Base-by-base conservation (phyloP, 345 rosid species). In the Murraya paniculata region DNA sequence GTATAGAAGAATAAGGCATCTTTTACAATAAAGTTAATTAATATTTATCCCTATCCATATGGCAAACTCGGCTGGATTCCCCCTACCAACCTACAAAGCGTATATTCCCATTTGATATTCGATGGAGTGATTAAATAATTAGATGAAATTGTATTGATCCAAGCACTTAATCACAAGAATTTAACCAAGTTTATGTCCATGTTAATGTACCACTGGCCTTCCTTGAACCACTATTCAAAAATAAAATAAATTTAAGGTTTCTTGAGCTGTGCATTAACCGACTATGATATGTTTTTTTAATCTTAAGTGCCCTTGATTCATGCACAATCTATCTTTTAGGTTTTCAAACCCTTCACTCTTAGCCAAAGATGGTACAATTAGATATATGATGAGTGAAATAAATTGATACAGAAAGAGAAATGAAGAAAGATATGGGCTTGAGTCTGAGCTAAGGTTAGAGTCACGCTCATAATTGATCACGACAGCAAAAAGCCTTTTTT, bases 241-340 rank as follows among this genome's bases (percentile, higher is more conserved):
- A 39, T 35, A 11, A 18, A 57, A 31, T 28, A 27, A 39, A 10
- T 13, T 25, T 64, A 70, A 64, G 76, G 76, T 76, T 70, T 64
- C 77, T 80, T 80, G 77, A 80, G 83, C 83, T 71, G 72, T 80
- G 83, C 83, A 57, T 35, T 14, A 56, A 64, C 72, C 16, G 53
- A 70, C 60, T 76, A 9, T 22, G 3, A 5, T 18, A 70, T 35
- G 61, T 64, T 75, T 74, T 22, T 78, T 71, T 45, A 68, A 38
- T 50, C n/a, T 31, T 72, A 55, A 38, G 28, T 64, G 60, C 59
- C 79, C 73, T 64, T 30, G 73, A 76, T 81, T 76, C 67, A 76
- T 55, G 77, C 80, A 71, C 68, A 30, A 25, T 53, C 7, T 18
- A 53, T 18, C 7, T 53, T 53, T 53, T 18, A 45, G 50, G 50